Evolutionary conservation across 2,329 filamentous ascomycete genomes (phyloP).

Genomic region (Calonectria hongkongensis): DNA sequence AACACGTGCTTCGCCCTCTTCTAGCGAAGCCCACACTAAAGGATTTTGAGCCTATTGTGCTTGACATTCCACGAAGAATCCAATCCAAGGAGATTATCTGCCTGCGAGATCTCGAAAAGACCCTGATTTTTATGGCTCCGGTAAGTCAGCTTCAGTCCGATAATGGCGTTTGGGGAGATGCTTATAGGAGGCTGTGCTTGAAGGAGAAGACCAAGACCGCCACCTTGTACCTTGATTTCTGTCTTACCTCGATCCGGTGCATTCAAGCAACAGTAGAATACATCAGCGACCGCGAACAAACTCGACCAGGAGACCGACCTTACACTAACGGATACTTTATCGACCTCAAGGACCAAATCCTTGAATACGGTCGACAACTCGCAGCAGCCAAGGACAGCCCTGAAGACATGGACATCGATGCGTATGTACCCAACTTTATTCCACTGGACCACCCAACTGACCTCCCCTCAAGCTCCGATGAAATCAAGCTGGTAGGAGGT

Average conservation of each 20-base stretch:
- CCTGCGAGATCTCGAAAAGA: constrained; percentile 95
- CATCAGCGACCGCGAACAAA: constrained; percentile 90
- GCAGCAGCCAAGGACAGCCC: constrained; percentile 81
- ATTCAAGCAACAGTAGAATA: constrained; percentile 92
- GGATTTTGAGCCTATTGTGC: constrained; percentile 86
- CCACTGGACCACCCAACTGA: constrained; percentile 57
- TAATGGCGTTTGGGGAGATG: constrained; percentile 75
- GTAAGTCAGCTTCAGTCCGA: constrained; percentile 84
- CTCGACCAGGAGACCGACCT: constrained; percentile 87
- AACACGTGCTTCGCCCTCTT: constrained; percentile 86
- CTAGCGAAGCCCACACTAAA: constrained; percentile 83
- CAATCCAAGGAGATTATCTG: constrained; percentile 90
- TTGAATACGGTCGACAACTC: constrained; percentile 90
- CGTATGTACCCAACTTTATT: constrained; percentile 67
- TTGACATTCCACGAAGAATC: constrained; percentile 87
- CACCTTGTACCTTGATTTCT: constrained; percentile 87
- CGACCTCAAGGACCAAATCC: constrained; percentile 95
- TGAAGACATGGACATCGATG: constrained; percentile 75
- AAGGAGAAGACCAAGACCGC: constrained; percentile 87
- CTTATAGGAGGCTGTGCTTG: constrained; percentile 81
- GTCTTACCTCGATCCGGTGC: constrained; percentile 91
- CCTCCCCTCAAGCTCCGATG: constrained; percentile 69
- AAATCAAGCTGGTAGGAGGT: constrained; percentile 88
- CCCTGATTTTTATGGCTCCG: constrained; percentile 90
- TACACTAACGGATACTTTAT: constrained; percentile 98